Evolutionary conservation across 2,329 filamentous ascomycete species (phyloP).

Genomic region (Cercospora janseana): DNA sequence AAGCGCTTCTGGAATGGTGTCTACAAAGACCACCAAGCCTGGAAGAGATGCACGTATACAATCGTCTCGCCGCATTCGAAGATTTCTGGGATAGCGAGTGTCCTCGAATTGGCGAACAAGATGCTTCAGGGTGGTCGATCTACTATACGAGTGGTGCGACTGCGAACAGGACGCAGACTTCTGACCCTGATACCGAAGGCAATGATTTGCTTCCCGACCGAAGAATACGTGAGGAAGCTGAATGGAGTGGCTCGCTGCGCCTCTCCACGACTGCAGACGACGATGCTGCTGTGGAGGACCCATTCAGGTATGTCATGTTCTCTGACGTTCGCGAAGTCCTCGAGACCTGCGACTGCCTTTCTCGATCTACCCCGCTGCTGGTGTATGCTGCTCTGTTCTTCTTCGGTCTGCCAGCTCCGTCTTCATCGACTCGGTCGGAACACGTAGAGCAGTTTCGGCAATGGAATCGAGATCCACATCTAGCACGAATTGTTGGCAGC

Average conservation of each 20-base stretch:
- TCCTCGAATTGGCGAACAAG: constrained; percentile 71
- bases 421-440: constrained; percentile 33
- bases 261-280: constrained; percentile 66
- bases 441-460: background rate
- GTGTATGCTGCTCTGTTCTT: constrained; percentile 63
- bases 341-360: constrained; percentile 32
- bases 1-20: constrained; percentile 72
- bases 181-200: too few relatives aligned
- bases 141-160: constrained; percentile 30
- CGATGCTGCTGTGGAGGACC: constrained; percentile 63
- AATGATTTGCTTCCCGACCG: too few relatives aligned
- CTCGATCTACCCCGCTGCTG: constrained; percentile 40
- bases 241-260: constrained; percentile 21
- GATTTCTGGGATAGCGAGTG: constrained; percentile 87
- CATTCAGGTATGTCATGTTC: constrained; percentile 77
- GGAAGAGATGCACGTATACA: constrained; percentile 10
- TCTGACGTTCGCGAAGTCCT: constrained; percentile 69
- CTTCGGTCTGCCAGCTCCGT: constrained; percentile 51
- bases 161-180: too few relatives aligned
- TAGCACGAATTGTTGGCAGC: background rate
- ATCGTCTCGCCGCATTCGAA: constrained; percentile 50
- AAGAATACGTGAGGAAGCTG: constrained; percentile 33
- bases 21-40: constrained; percentile 55
- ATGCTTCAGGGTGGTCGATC: constrained; percentile 68
- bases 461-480: constrained; percentile 16